phyloP scores from a whole-genome alignment of 306 rosid genomes.

The Cicer chorassanicum region DNA sequence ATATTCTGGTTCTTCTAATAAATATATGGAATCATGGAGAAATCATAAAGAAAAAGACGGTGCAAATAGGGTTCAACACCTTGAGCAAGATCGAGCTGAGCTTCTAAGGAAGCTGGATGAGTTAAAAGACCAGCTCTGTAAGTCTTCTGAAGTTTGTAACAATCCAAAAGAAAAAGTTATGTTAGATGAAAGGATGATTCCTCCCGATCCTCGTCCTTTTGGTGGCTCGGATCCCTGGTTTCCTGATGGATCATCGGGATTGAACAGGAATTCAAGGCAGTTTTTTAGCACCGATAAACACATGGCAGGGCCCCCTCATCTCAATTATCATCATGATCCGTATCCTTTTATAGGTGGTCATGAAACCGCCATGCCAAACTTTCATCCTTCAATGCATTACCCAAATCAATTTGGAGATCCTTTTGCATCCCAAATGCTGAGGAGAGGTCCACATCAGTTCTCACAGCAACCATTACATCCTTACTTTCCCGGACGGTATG shows the following conservation, averaged over 20 bases:
- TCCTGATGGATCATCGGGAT: constrained; percentile 60
- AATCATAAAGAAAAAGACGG: constrained; percentile 52
- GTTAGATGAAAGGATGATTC: constrained; percentile 60
- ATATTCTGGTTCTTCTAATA: constrained; percentile 49
- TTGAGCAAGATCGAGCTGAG: constrained; percentile 86
- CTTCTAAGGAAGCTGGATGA: constrained; percentile 93
- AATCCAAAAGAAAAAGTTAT: constrained; percentile 65
- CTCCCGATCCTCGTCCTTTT: constrained; percentile 69
- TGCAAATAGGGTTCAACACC: constrained; percentile 60
- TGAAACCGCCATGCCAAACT: constrained; percentile 62
- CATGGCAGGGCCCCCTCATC: constrained; percentile 59
- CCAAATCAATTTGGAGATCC: constrained; percentile 70
- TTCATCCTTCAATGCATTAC: constrained; percentile 67
- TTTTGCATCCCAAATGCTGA: constrained; percentile 62
- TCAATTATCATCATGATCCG: constrained; percentile 60
- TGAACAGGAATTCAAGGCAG: constrained; percentile 64
- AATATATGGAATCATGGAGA: constrained; percentile 53
- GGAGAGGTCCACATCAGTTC: constrained; percentile 66
- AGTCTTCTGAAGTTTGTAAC: constrained; percentile 67
- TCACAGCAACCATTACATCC: constrained; percentile 68
- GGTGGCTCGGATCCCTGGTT: constrained; percentile 63
- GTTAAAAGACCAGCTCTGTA: constrained; percentile 73
- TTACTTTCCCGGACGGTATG: constrained; percentile 69
- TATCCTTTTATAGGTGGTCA: constrained; percentile 60
- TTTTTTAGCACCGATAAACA: constrained; percentile 57